phyloP scores from a whole-genome alignment of 2,329 filamentous ascomycete species.

The Fusarium ambrosium region DNA sequence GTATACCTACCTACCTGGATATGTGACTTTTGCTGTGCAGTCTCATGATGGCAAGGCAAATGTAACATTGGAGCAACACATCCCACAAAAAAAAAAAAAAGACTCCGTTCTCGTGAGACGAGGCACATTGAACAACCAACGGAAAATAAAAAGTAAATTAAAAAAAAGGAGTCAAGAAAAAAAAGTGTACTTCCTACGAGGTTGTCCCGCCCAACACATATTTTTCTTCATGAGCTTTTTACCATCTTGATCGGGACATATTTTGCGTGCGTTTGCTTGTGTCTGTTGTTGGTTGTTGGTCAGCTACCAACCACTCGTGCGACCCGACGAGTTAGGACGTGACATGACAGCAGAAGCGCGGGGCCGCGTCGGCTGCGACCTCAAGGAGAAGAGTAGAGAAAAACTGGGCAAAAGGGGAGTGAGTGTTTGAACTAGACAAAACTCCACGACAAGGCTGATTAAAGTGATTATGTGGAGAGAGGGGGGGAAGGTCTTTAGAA shows the following conservation, averaged over 20 bases:
- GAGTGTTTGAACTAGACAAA: too few species aligned
- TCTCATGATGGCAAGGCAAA: neutral
- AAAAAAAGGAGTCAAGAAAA: neutral
- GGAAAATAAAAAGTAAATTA: neutral
- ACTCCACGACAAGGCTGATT: conserved; percentile 7
- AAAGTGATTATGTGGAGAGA: neutral
- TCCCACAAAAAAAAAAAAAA: neutral
- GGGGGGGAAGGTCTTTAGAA: neutral
- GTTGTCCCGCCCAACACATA: neutral
- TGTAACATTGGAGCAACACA: too few species aligned
- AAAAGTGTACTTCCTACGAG: neutral
- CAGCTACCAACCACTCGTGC: neutral
- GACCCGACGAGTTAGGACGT: conserved; percentile 6
- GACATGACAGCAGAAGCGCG: conserved; percentile 8
- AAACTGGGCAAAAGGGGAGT: neutral
- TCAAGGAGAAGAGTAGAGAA: neutral
- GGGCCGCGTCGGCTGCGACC: conserved; percentile 6
- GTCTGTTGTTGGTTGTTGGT: neutral
- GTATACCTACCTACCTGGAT: neutral
- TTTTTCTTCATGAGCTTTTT: neutral
- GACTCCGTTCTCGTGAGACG: neutral
- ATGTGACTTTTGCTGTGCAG: neutral
- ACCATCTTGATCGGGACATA: neutral
- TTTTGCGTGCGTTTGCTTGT: neutral
- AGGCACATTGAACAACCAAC: neutral